A percentile compares a stretch with the other conserved stretches of the same genome.
These are phyloP conservation scores for Erysimum cheiranthoides DNA, from an alignment of 345 rosid species.

Conservation along the genomic window DNA sequence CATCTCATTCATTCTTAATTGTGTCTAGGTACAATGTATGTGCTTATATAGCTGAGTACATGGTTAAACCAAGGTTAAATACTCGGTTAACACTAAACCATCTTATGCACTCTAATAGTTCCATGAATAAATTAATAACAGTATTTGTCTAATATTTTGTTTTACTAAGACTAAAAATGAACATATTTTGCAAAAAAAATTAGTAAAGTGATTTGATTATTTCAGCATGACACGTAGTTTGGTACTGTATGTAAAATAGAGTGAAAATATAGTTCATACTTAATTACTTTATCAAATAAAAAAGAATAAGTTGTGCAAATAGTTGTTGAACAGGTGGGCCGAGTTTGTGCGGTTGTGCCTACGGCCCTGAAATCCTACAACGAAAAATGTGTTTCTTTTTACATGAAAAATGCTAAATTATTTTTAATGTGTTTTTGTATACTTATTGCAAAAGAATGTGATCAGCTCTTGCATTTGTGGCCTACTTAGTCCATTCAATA, in stretches of 20 bases:
- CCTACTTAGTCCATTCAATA: neutral
- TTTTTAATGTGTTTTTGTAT: neutral
- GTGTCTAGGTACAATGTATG: no score
- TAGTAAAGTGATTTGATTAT: neutral
- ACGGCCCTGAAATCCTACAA: constrained; percentile 15
- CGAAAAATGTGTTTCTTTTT: neutral
- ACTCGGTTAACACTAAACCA: no score
- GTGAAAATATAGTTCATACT: neutral
- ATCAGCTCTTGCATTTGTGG: constrained; percentile 30
- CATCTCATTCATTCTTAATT: no score
- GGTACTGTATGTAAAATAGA: neutral
- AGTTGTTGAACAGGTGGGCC: constrained; percentile 5
- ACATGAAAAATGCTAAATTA: constrained; percentile 1
- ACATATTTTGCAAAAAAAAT: neutral
- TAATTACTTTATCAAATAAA: neutral
- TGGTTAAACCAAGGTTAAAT: no score
- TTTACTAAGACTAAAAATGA: neutral
- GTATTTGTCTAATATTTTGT: constrained; percentile 4
- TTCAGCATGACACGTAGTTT: constrained; percentile 3
- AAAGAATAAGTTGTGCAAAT: neutral
- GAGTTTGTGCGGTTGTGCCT: neutral
- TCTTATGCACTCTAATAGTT: no score
- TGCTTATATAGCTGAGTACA: no score
- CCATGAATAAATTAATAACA: constrained; percentile 5
- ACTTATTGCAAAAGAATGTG: neutral